Percentiles rank a stretch among this genome's conserved stretches.
phyloP scores from a whole-genome alignment of 495 filamentous ascomycete species.

The Neurospora sublineolata region DNA sequence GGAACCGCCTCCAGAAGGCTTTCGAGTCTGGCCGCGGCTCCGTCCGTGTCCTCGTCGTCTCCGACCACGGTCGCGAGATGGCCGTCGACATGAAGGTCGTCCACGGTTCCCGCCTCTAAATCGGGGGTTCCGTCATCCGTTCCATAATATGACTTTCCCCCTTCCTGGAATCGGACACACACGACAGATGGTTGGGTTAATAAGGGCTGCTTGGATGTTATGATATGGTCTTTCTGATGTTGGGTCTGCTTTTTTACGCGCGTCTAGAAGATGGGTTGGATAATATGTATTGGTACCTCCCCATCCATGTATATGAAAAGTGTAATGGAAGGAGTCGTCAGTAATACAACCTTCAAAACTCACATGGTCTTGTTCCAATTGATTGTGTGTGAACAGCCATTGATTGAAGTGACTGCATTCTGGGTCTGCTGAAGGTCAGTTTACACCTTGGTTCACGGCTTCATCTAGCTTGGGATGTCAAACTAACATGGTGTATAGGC shows the following conservation, averaged over 20 bases:
- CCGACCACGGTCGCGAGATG: slow-evolving; percentile 85
- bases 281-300: slow-evolving; percentile 5
- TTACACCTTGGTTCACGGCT: not conserved
- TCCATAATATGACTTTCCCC: not conserved
- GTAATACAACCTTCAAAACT: not conserved
- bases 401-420: not conserved
- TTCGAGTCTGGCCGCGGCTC: slow-evolving; percentile 88
- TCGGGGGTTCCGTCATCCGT: not conserved
- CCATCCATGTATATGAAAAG: slow-evolving; percentile 22
- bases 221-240: not conserved
- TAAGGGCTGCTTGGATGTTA: not conserved
- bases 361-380: not conserved
- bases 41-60: slow-evolving; percentile 91
- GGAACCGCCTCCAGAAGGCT: slow-evolving; percentile 65
- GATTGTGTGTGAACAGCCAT: not conserved
- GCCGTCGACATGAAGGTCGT: slow-evolving; percentile 98
- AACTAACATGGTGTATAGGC: not conserved
- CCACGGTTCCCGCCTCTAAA: slow-evolving; percentile 54
- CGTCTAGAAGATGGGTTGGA: slow-evolving; percentile 1
- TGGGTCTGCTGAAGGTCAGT: not conserved
- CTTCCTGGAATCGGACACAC: not conserved
- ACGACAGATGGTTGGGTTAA: not conserved
- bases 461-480: not conserved
- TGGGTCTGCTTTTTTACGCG: not conserved
- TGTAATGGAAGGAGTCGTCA: slow-evolving; percentile 25